phyloP scores from a whole-genome alignment of 345 rosid species.

The Lumnitzera littorea region DNA sequence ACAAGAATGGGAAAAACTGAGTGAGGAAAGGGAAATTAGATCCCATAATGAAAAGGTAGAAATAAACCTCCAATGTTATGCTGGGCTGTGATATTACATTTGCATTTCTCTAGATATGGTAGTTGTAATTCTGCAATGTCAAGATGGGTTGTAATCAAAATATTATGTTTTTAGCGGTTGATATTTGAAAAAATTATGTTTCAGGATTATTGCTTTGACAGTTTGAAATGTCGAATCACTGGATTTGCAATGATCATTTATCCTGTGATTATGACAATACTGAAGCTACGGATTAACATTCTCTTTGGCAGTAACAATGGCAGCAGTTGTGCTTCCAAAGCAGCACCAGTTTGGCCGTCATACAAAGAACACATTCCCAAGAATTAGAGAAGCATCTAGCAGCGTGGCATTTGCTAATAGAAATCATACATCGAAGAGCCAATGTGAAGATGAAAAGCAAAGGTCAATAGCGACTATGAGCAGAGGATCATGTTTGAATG shows the following conservation, averaged over 20 bases:
- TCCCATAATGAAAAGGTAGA: too few relatives aligned
- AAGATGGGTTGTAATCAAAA: not conserved
- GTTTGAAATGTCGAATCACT: not conserved
- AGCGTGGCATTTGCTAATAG: conserved; percentile 13
- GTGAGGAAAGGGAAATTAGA: too few relatives aligned
- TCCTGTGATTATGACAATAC: too few relatives aligned
- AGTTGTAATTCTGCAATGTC: too few relatives aligned
- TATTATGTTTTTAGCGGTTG: not conserved
- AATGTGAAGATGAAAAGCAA: conserved; percentile 1
- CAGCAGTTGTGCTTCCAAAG: conserved; percentile 24
- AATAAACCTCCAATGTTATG: too few relatives aligned
- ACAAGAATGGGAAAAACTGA: too few relatives aligned
- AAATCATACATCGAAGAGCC: conserved; percentile 4
- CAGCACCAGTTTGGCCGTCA: conserved; percentile 7
- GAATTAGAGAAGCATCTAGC: not conserved
- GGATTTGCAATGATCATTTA: not conserved
- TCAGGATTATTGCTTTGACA: not conserved
- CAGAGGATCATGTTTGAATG: not conserved
- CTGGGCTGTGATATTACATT: too few relatives aligned
- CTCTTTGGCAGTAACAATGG: conserved; percentile 29
- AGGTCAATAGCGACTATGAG: not conserved
- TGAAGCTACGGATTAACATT: not conserved
- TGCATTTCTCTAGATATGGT: too few relatives aligned
- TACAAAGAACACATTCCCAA: conserved; percentile 8
- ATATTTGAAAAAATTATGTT: not conserved